Evolutionary conservation across 768 basidiomycete genomes (phyloP).

Genomic region (Lactarius indigo): DNA sequence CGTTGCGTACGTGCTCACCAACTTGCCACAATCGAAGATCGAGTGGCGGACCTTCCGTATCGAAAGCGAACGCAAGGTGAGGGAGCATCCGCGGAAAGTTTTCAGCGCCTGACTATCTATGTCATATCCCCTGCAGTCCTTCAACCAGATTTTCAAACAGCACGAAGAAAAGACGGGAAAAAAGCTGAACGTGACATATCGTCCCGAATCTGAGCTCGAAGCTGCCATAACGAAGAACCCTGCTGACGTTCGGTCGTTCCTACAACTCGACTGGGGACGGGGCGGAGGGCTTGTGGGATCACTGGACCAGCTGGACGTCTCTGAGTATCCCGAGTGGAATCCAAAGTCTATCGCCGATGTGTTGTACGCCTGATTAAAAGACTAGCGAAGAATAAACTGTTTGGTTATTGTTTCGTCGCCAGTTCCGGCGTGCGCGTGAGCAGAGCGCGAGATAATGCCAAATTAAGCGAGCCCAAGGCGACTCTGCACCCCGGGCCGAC

Average conservation of each 20-base stretch:
- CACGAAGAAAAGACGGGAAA: constrained; percentile 20
- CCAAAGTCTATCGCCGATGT: constrained; percentile 18
- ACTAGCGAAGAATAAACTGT: background rate
- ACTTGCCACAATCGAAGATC: constrained; percentile 16
- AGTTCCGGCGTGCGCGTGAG: background rate
- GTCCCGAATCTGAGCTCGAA: constrained; percentile 15
- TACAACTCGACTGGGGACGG: constrained; percentile 19
- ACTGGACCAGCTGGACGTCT: constrained; percentile 11
- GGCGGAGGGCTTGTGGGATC: constrained; percentile 18
- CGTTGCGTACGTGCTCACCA: constrained; percentile 24
- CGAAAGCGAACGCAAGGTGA: constrained; percentile 24
- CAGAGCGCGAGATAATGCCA: background rate
- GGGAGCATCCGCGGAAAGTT: background rate
- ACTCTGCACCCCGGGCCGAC: background rate
- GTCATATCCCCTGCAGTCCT: constrained; percentile 4
- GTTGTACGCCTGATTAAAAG: background rate
- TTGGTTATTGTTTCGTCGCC: no score
- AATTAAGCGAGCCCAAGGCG: background rate
- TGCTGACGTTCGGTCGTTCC: background rate
- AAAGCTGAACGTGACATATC: constrained; percentile 20
- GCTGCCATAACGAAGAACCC: constrained; percentile 15
- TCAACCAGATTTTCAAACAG: constrained; percentile 26
- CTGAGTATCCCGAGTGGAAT: constrained; percentile 24
- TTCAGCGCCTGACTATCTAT: background rate
- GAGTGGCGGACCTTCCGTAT: constrained; percentile 20